Conservation (phyloP, 1,284 basidiomycete genomes). For the Naganishia liquefaciens region DNA sequence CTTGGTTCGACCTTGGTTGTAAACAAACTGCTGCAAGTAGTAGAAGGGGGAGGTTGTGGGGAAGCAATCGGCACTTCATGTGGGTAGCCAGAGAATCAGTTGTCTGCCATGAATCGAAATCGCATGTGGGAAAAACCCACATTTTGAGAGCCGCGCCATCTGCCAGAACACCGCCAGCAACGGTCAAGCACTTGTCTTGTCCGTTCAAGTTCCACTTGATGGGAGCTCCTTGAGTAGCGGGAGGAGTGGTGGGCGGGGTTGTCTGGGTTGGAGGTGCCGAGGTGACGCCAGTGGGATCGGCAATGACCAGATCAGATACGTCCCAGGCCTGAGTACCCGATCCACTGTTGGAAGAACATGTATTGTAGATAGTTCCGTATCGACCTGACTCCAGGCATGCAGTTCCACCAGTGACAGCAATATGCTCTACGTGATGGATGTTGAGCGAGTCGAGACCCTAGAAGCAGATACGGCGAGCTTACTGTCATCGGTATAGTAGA, state of each 20-base stretch:
- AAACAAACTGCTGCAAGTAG: conserved; percentile 26
- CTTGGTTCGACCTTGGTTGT: conserved; percentile 23
- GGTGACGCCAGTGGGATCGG: neutral
- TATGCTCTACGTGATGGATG: neutral
- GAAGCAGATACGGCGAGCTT: neutral
- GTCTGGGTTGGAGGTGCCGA: neutral
- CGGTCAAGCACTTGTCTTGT: conserved; percentile 20
- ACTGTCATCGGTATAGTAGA: conserved; percentile 19
- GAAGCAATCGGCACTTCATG: conserved; percentile 9
- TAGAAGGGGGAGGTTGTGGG: neutral
- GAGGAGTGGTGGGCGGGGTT: conserved; percentile 6
- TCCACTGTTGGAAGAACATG: conserved; percentile 16
- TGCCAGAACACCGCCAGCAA: conserved; percentile 4
- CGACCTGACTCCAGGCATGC: conserved; percentile 11
- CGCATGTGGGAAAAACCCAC: neutral
- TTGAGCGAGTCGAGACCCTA: neutral
- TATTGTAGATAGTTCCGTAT: conserved; percentile 2
- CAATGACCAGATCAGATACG: conserved; percentile 3
- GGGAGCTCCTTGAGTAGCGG: conserved; percentile 7
- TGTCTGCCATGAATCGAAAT: neutral
- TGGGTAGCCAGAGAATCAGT: neutral
- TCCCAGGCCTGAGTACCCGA: conserved; percentile 21
- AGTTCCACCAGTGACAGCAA: conserved; percentile 3
- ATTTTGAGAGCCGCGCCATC: conserved; percentile 12
- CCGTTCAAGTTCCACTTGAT: conserved; percentile 23